Evolutionary conservation across 495 filamentous ascomycete species (phyloP), one percentile per base, ranked within the genome.

Genomic region (Daldinia concentrica): DNA sequence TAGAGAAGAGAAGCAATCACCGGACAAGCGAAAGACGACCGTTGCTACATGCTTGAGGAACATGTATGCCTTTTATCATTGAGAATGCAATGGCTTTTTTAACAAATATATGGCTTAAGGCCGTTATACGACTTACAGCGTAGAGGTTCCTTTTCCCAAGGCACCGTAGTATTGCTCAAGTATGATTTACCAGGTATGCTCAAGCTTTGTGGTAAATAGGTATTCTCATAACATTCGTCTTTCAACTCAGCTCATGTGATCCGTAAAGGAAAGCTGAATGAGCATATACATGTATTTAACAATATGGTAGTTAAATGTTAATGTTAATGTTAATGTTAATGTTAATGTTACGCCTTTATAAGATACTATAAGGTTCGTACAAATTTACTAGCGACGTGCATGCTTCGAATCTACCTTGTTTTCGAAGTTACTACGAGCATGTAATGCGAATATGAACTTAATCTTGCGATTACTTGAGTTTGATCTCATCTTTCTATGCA

Each of bases 1-100:
- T 78, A 12, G 79, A 83, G 70, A 76, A 71, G 54, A 70, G 72
- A 57, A 74, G 71, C 50, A 61, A 34, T 74, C 58, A 32, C 55
- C 63, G 68, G 62, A 66, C 57, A 30, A 61, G 70, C 29, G 70
- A 78, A 65, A 71, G 78, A 70, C 52, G 72, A 37, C 68, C 77
- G 30, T 57, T 80, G 58, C 51, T 82, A 34, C 52, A 29, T 9
- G 48, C 61, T 27, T 78, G 37, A 68, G 66, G 36, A 26, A 55
- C 15, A 43, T 45, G 26, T 54, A 54, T 6, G 15, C n/a, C 6
- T 54, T 17, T 22, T 3, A 17, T n/a, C 5, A 39, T 30, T 14
- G 5, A 39, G 19, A 37, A 24, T 37, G 1, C 2, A 6, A 17
- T 41, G 24, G 15, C 32, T 5, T 17, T 2, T 30, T 56, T 8